These are phyloP conservation scores for Coprinopsis strossmayeri DNA, from an alignment of 768 basidiomycete species.

Conservation along the genomic window DNA sequence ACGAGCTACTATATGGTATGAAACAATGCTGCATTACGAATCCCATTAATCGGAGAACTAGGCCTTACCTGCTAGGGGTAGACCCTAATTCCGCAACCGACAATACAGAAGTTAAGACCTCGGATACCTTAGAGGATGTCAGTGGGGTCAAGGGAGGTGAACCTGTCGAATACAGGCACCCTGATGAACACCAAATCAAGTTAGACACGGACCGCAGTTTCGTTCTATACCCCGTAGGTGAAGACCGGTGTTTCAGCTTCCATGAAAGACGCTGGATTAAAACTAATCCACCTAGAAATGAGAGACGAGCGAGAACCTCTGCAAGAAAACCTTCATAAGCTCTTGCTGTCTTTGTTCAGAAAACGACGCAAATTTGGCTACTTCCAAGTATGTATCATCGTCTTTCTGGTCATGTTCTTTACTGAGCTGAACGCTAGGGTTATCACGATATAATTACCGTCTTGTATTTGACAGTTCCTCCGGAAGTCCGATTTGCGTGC, in stretches of 20 bases:
- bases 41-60: too few relatives aligned
- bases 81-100: conserved; percentile 6
- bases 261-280: not conserved
- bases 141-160: too few relatives aligned
- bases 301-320: conserved; percentile 42
- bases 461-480: conserved; percentile 66
- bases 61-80: conserved; percentile 24
- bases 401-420: not conserved
- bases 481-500: conserved; percentile 46
- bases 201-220: conserved; percentile 93
- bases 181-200: conserved; percentile 80
- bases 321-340: conserved; percentile 58
- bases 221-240: conserved; percentile 88
- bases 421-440: conserved; percentile 41
- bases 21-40: too few relatives aligned
- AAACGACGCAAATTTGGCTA: conserved; percentile 69
- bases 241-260: conserved; percentile 19
- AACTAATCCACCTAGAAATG: conserved; percentile 11
- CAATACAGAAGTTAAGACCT: conserved; percentile 3
- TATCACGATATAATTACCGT: conserved; percentile 93
- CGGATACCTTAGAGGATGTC: too few relatives aligned
- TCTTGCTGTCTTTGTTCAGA: conserved; percentile 73
- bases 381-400: conserved; percentile 54
- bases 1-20: conserved; percentile 54
- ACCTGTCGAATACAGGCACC: conserved; percentile 36